Conservation (phyloP, 164 flowering plant genomes). For the Stephania yunnanensis region DNA sequence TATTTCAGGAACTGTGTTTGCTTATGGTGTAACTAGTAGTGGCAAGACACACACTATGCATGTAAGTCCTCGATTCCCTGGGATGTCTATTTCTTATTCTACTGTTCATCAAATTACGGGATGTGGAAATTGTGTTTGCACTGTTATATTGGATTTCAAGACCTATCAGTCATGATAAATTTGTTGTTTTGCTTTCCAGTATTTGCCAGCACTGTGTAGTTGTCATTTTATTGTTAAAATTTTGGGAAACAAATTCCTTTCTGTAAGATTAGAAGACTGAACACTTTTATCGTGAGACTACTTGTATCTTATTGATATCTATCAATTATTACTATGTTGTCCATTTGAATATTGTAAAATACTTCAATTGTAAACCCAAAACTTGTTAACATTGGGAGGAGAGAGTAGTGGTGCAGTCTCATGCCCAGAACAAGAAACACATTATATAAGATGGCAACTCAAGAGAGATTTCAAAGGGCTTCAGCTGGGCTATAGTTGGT, state of each 20-base stretch:
- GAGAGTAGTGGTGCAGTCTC: too few relatives aligned
- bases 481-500: not conserved
- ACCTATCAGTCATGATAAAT: not conserved
- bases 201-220: not conserved
- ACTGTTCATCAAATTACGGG: not conserved
- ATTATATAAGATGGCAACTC: not conserved
- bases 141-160: not conserved
- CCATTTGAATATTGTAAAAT: not conserved
- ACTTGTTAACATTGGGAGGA: not conserved
- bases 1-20: conserved; percentile 93
- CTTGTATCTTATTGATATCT: not conserved
- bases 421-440: not conserved
- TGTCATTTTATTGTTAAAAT: not conserved
- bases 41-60: conserved; percentile 99
- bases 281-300: not conserved
- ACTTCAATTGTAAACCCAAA: not conserved
- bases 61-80: conserved; percentile 44
- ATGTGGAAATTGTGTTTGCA: not conserved
- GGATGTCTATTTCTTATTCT: conserved; percentile 2
- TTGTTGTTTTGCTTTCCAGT: not conserved
- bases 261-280: not conserved
- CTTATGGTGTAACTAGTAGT: conserved; percentile 99
- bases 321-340: not conserved
- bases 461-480: not conserved
- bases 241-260: not conserved